Evolutionary conservation across 2,329 filamentous ascomycete genomes (phyloP), one percentile per base, ranked within the genome.

Genomic region (Monosporascus sp.): DNA sequence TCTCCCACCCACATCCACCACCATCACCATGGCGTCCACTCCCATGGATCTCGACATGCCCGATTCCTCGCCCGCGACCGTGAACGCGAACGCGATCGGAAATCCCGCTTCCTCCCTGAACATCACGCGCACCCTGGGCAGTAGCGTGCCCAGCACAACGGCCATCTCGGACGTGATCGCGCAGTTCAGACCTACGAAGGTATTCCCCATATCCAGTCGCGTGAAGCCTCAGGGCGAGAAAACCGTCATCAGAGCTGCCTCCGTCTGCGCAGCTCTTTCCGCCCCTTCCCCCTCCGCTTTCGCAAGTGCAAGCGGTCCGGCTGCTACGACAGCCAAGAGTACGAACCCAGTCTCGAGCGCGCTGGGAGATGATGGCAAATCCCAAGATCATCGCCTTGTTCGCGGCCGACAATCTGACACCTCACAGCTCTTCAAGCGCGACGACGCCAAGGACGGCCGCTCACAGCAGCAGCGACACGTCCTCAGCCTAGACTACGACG

Each of bases 401-500:
- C 18, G 17, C 5, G 18, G 51, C 20, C 24, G 17, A 18, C n/a
- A 9, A 51, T 59, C 50, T 62, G 28, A 55, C 43, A 20, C 24
- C n/a, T 15, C 38, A 37, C 61, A 85, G 79, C 79, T 86, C 18
- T 86, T 88, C 61, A 77, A 76, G 46, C 78, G 82, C 54, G 77
- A 84, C 43, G 79, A 82, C 56, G 61, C 76, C 41, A 81, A 80
- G 61, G 78, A 80, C 47, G 72, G 72, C 53, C 73, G 74, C 54
- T 71, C 77, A 8, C 75, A 78, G 49, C 83, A 86, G 9, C 75
- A 78, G 49, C 83, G 86, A 4, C 79, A 85, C 59, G 84, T 97
- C 55, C 88, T 94, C 8, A 97, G 93, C 2, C 83, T 99, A 63
- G 93, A 99, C 75, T 99, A 96, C 68, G 92, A 97, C 71, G 92